phyloP scores from a whole-genome alignment of 345 rosid species.

The Fremontodendron californicum region DNA sequence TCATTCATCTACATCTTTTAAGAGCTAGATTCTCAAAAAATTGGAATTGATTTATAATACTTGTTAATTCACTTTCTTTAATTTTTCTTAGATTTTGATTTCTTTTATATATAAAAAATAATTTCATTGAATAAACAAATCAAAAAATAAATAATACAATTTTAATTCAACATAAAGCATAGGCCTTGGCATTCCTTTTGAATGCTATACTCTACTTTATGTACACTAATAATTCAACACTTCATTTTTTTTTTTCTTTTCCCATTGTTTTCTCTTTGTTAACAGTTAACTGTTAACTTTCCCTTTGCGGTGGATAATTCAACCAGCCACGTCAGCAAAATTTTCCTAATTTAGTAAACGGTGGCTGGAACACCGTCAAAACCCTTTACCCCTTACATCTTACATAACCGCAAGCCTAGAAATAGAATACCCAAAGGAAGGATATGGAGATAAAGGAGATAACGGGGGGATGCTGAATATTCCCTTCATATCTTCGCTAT shows the following conservation, averaged over 20 bases:
- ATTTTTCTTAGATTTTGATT: no score
- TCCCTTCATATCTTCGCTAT: conserved; percentile 48
- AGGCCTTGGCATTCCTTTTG: neutral
- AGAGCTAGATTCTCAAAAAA: no score
- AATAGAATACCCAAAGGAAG: conserved; percentile 32
- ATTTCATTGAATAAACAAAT: conserved; percentile 22
- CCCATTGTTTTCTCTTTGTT: neutral
- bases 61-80: no score
- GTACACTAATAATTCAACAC: neutral
- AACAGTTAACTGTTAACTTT: neutral
- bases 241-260: no score
- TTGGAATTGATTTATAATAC: no score
- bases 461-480: conserved; percentile 75
- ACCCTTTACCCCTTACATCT: neutral
- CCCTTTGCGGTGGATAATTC: neutral
- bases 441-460: conserved; percentile 76
- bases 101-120: no score
- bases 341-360: neutral
- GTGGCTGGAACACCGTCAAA: neutral
- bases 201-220: neutral
- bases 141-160: conserved; percentile 32
- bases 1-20: no score
- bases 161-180: neutral
- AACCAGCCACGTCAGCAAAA: neutral
- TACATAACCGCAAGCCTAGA: conserved; percentile 36